Evolutionary conservation across 306 rosid species (phyloP).

Genomic region (Trichosanthes truncata): DNA sequence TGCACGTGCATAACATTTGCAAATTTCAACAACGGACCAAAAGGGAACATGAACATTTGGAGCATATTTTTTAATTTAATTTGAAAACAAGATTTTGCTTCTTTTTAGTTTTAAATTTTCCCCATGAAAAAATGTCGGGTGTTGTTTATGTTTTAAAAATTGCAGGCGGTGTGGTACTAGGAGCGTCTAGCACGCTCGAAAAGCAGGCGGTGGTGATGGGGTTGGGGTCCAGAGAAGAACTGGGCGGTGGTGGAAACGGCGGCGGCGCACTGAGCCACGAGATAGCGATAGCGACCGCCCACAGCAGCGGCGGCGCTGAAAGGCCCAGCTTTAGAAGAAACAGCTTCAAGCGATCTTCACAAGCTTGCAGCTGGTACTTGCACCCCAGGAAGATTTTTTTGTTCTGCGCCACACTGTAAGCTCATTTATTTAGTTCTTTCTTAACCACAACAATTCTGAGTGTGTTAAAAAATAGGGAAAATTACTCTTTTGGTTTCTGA

Average conservation of each 20-base stretch:
- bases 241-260: conserved; percentile 10
- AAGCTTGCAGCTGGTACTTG: conserved; percentile 29
- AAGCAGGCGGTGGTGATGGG: conserved; percentile 5
- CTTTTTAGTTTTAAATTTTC: not conserved
- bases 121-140: not conserved
- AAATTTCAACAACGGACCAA: not conserved
- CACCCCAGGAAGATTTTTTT: conserved; percentile 75
- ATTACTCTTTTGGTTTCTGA: too few species aligned
- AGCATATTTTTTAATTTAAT: not conserved
- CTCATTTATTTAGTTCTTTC: not conserved
- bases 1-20: not conserved
- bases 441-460: not conserved
- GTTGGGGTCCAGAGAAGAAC: not conserved
- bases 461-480: too few species aligned
- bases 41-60: not conserved
- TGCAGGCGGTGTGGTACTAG: not conserved
- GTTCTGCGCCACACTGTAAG: conserved; percentile 84
- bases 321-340: conserved; percentile 26
- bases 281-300: not conserved
- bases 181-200: not conserved
- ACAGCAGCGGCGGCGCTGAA: conserved; percentile 15
- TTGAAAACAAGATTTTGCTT: not conserved
- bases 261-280: conserved; percentile 6
- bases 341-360: conserved; percentile 54
- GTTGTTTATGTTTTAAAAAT: not conserved